These are phyloP conservation scores for Wickerhamiella galacta DNA, from an alignment of 805 yeast genomes.

Conservation along the genomic window DNA sequence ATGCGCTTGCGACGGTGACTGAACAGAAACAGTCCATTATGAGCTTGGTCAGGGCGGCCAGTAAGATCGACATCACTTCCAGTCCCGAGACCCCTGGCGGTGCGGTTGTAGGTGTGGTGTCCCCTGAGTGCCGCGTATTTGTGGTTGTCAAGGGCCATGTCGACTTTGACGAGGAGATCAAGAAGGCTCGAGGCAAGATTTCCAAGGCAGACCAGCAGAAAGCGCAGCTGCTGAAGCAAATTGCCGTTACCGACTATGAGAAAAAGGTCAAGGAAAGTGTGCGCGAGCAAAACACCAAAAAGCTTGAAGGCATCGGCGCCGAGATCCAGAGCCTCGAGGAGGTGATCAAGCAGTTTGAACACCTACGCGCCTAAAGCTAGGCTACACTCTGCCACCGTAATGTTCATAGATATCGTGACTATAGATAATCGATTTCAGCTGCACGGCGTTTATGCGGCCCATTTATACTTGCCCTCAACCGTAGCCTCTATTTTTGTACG, in stretches of 20 bases:
- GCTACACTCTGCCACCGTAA: no score
- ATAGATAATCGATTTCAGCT: no score
- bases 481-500: neutral
- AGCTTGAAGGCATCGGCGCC: conserved; percentile 55
- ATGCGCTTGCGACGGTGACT: conserved; percentile 34
- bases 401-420: no score
- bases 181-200: conserved; percentile 66
- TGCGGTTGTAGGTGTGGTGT: conserved; percentile 70
- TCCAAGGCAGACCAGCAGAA: conserved; percentile 43
- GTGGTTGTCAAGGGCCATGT: conserved; percentile 87
- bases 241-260: conserved; percentile 58
- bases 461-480: no score
- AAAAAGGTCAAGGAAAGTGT: conserved; percentile 73
- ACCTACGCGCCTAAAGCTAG: conserved; percentile 7
- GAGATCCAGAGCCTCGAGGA: conserved; percentile 83
- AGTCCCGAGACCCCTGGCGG: conserved; percentile 62
- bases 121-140: conserved; percentile 70
- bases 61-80: conserved; percentile 48
- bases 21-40: conserved; percentile 76
- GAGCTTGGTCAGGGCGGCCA: conserved; percentile 82
- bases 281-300: conserved; percentile 52
- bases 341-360: conserved; percentile 67
- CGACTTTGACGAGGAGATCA: conserved; percentile 80
- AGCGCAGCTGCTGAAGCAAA: conserved; percentile 50
- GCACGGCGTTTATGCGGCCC: no score